Conservation (phyloP, 2,329 filamentous ascomycete genomes). For the Nectriaceae sp. region DNA sequence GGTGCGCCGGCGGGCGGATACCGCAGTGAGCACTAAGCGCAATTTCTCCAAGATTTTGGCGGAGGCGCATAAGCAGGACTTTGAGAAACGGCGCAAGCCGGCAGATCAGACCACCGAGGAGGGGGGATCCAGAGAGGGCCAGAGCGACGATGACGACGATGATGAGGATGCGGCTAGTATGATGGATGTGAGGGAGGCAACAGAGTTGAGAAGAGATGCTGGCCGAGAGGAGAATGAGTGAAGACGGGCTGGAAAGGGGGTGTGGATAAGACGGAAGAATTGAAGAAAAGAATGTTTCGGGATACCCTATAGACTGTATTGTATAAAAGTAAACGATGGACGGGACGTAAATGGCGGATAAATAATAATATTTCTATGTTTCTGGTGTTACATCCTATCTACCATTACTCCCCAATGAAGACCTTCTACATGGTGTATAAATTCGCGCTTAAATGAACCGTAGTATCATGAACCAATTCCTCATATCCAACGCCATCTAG, state of each 20-base stretch:
- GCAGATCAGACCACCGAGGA: constrained; percentile 27
- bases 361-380: background rate
- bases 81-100: constrained; percentile 64
- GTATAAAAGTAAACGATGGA: background rate
- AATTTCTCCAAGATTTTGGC: constrained; percentile 68
- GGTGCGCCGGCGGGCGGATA: constrained; percentile 35
- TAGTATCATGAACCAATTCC: constrained; percentile 2
- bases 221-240: constrained; percentile 4
- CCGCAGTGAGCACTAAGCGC: constrained; percentile 17
- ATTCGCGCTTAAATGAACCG: background rate
- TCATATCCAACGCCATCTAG: constrained; percentile 2
- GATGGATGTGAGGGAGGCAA: constrained; percentile 31
- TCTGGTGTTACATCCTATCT: constrained; percentile 8
- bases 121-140: constrained; percentile 27
- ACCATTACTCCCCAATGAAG: no score
- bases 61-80: constrained; percentile 86
- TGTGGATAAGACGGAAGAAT: background rate
- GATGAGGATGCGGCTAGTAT: constrained; percentile 27
- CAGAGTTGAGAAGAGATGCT: constrained; percentile 20
- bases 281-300: constrained; percentile 7
- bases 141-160: constrained; percentile 39
- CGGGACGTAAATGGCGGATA: constrained; percentile 1
- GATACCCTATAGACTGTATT: constrained; percentile 5
- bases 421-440: no score
- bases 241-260: background rate